Evolutionary conservation across 345 rosid species (phyloP), one percentile per base, ranked within the genome.

Genomic region (Sisymbrium irio): DNA sequence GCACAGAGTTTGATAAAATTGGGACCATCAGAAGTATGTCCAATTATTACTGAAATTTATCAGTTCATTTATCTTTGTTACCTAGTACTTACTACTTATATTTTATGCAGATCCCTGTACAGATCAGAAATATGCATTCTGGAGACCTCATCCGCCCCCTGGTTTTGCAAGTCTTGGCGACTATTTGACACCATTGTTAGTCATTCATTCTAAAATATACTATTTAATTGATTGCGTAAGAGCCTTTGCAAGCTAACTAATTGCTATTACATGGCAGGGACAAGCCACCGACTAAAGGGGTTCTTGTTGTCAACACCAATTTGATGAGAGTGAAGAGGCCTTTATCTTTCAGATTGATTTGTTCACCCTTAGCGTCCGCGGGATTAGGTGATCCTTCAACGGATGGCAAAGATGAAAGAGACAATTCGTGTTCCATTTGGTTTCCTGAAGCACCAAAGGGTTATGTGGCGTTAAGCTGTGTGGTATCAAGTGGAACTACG

Each of bases 141-240:
- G 99, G 99, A 86, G 92, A 75, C 96, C 99, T 36, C 85, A 77
- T 77, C 97, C 96, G 50, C 97, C 99, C 9, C 91, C 95, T 42
- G 97, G 99, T 49, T 95, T 89, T 95, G 97, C 93, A 44, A 83
- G 91, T 73, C 97, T 95, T 62, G 97, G 99, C 66, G 99, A 95
- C 85, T 92, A 82, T 83, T 68, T 95, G 81, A 92, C 96, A 15
- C 97, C 99, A 78, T 60, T 75, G 99, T 95, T 25, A 82, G 99
- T 87, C 65, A 64, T 18, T 51, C 65, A 20, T 47, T 70, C 56
- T 77, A 5, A 19, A 39, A 47, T 65, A 40, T 39, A 36, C 14
- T 58, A 47, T 47, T 20, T 40, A 5, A 62, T 5, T 63, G 25
- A 30, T n/a, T 73, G 3, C 45, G 44, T 39, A 37, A 25, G 44